Conservation (phyloP, 495 filamentous ascomycete species). For the Neurospora tetrasperma region DNA sequence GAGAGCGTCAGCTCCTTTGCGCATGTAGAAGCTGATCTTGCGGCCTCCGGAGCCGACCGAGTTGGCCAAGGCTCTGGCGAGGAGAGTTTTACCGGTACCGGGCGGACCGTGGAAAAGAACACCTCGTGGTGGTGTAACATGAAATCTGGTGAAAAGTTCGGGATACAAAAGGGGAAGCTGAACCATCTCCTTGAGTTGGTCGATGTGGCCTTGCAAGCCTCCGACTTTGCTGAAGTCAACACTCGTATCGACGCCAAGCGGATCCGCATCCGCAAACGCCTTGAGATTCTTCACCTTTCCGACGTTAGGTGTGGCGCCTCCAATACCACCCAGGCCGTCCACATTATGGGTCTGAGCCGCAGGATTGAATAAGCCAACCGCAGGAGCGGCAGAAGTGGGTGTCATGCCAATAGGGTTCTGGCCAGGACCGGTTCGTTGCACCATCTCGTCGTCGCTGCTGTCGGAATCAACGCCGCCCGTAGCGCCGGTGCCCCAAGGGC, state of each 20-base stretch:
- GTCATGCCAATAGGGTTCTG: slow-evolving; percentile 60
- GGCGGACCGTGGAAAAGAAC: slow-evolving; percentile 95
- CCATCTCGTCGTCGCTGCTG: slow-evolving; percentile 87
- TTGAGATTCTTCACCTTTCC: slow-evolving; percentile 77
- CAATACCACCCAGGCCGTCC: slow-evolving; percentile 30
- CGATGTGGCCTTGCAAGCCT: slow-evolving; percentile 81
- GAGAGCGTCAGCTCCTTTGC: slow-evolving; percentile 91
- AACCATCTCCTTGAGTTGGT: slow-evolving; percentile 97
- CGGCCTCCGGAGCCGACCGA: slow-evolving; percentile 65
- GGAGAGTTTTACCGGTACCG: slow-evolving; percentile 91
- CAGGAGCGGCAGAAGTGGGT: slow-evolving; percentile 54
- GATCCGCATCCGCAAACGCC: slow-evolving; percentile 80
- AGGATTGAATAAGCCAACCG: slow-evolving; percentile 21
- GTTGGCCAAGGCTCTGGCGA: slow-evolving; percentile 83
- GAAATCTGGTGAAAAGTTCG: slow-evolving; percentile 84
- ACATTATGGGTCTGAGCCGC: slow-evolving; percentile 39
- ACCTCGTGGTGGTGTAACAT: slow-evolving; percentile 86
- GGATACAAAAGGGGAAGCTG: slow-evolving; percentile 87
- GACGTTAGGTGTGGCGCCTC: slow-evolving; percentile 72
- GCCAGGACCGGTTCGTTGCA: slow-evolving; percentile 46
- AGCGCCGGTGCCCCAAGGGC: slow-evolving; percentile 66
- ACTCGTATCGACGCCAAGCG: slow-evolving; percentile 79
- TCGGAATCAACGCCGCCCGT: slow-evolving; percentile 80
- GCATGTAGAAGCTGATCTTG: slow-evolving; percentile 98
- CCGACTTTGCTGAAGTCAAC: slow-evolving; percentile 91